Evolutionary conservation across 495 filamentous ascomycete species (phyloP).

Genomic region (Achaetomiella virescens): DNA sequence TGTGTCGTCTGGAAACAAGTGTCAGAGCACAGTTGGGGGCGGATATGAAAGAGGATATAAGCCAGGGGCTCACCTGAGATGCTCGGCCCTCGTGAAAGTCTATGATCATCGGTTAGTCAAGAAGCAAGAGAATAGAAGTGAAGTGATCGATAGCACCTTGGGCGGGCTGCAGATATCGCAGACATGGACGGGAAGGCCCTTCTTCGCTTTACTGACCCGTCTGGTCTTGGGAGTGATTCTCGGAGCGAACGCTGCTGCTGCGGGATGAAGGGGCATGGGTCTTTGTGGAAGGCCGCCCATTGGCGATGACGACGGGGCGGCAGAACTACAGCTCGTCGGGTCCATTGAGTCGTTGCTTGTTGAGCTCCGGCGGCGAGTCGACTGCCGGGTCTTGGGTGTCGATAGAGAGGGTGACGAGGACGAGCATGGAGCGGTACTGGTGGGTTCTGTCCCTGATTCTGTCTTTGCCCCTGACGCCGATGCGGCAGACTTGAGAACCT

Average conservation of each 20-base stretch:
- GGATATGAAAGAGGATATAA: neutral
- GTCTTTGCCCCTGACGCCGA: neutral
- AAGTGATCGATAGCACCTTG: slow-evolving; percentile 44
- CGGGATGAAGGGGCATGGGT: slow-evolving; percentile 31
- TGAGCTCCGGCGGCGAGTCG: slow-evolving; percentile 36
- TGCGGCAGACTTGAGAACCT: slow-evolving; percentile 15
- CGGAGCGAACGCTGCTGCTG: slow-evolving; percentile 37
- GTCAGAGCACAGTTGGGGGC: slow-evolving; percentile 11
- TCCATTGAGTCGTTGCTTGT: slow-evolving; percentile 45
- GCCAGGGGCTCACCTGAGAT: slow-evolving; percentile 59
- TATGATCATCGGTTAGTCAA: slow-evolving; percentile 27
- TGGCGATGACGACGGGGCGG: slow-evolving; percentile 29
- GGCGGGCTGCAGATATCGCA: slow-evolving; percentile 58
- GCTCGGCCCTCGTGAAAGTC: slow-evolving; percentile 83
- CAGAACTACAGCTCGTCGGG: slow-evolving; percentile 32
- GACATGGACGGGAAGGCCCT: slow-evolving; percentile 71
- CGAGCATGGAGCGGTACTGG: slow-evolving; percentile 5
- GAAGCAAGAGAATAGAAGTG: slow-evolving; percentile 14
- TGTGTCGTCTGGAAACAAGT: slow-evolving; percentile 61
- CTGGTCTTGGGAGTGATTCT: slow-evolving; percentile 65
- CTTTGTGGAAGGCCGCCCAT: slow-evolving; percentile 29
- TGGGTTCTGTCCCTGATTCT: neutral
- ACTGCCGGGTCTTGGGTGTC: slow-evolving; percentile 15
- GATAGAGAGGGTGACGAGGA: slow-evolving; percentile 12
- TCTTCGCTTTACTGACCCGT: slow-evolving; percentile 75